phyloP scores from a whole-genome alignment of 352 stramenopile genomes.

The Blastocystis sp. region DNA sequence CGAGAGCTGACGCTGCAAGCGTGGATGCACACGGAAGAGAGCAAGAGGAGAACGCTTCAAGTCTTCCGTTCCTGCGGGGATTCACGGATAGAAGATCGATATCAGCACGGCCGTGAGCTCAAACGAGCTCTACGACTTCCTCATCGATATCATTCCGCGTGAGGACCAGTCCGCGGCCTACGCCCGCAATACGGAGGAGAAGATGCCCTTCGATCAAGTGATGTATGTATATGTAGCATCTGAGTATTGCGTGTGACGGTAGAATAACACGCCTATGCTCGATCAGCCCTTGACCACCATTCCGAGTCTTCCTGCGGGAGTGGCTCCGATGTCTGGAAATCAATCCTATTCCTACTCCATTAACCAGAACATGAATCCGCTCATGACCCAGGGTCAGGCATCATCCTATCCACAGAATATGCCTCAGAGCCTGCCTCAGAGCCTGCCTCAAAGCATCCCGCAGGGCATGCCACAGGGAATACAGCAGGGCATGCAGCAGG shows the following conservation, averaged over 20 bases:
- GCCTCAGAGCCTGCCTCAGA: not conserved
- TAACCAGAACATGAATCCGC: not conserved
- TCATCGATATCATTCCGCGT: conserved; percentile 83
- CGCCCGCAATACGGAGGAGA: not conserved
- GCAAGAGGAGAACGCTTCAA: conserved; percentile 86
- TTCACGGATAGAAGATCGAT: conserved; percentile 76
- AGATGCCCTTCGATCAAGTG: conserved; percentile 12
- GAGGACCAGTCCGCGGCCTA: conserved; percentile 66
- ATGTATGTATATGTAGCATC: conserved; percentile 4
- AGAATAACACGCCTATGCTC: conserved; percentile 11
- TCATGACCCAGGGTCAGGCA: not conserved
- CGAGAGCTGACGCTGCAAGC: conserved; percentile 82
- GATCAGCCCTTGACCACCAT: conserved; percentile 15
- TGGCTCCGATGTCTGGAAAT: not conserved
- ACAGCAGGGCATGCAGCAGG: not conserved
- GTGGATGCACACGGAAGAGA: conserved; percentile 85
- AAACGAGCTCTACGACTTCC: conserved; percentile 86
- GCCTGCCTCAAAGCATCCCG: not conserved
- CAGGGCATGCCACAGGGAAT: not conserved
- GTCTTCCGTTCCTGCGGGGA: not conserved
- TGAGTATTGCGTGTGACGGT: not conserved
- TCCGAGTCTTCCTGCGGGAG: not conserved
- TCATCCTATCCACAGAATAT: not conserved
- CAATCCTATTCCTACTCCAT: not conserved
- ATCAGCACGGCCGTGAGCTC: conserved; percentile 85